phyloP scores from a whole-genome alignment of 129 eudicot genomes.

The Gnaphalium uliginosum region DNA sequence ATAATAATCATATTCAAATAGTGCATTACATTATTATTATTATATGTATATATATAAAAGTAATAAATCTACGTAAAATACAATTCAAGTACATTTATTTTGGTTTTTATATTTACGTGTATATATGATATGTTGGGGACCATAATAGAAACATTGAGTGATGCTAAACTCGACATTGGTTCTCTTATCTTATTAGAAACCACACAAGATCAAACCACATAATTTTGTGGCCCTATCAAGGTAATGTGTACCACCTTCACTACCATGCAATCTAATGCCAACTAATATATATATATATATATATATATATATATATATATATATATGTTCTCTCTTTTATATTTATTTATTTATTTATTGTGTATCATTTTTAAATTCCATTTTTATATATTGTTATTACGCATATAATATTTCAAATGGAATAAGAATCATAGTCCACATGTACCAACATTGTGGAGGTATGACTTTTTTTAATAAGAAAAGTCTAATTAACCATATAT shows the following conservation, averaged over 20 bases:
- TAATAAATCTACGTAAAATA: not conserved
- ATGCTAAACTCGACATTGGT: conserved; percentile 39
- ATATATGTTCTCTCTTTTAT: conserved; percentile 21
- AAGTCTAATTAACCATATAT: not conserved
- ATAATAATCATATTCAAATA: too few species aligned
- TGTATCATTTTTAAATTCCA: not conserved
- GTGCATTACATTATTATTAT: too few species aligned
- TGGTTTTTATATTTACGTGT: not conserved
- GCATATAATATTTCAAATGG: conserved; percentile 17
- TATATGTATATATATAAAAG: too few species aligned
- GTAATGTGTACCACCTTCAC: conserved; percentile 32
- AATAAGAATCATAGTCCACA: conserved; percentile 32
- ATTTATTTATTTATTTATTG: not conserved
- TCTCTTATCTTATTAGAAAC: conserved; percentile 34
- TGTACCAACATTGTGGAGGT: conserved; percentile 30
- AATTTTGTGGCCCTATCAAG: conserved; percentile 33
- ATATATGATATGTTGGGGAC: conserved; percentile 1
- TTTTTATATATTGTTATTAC: not conserved
- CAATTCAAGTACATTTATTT: not conserved
- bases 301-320: too few species aligned
- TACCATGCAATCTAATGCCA: conserved; percentile 29
- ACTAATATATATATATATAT: too few species aligned
- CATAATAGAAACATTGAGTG: conserved; percentile 13
- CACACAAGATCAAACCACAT: conserved; percentile 37
- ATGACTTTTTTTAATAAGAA: conserved; percentile 7